Evolutionary conservation across 306 rosid species (phyloP).

Genomic region (Sechiopsis laciniata): DNA sequence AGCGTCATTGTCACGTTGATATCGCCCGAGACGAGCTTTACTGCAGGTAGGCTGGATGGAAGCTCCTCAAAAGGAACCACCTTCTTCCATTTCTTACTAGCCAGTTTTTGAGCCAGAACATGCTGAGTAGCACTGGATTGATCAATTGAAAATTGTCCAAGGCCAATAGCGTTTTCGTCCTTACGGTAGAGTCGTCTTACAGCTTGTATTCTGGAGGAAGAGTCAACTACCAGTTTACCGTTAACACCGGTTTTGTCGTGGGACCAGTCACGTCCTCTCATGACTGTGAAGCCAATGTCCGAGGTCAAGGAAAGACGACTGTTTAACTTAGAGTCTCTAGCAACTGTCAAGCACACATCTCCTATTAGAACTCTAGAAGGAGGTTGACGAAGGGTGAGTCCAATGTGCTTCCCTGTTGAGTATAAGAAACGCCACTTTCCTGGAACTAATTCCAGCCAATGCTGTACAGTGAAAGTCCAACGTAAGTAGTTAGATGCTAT

Average conservation of each 20-base stretch:
- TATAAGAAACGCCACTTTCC: slow-evolving; percentile 95
- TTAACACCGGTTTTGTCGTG: slow-evolving; percentile 64
- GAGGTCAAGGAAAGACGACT: slow-evolving; percentile 50
- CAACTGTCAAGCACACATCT: slow-evolving; percentile 58
- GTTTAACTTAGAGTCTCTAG: slow-evolving; percentile 45
- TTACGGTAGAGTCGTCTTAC: slow-evolving; percentile 69
- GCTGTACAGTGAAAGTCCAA: slow-evolving; percentile 34
- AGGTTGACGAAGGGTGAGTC: slow-evolving; percentile 81
- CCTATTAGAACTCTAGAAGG: slow-evolving; percentile 68
- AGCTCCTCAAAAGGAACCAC: slow-evolving; percentile 72
- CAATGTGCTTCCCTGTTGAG: slow-evolving; percentile 90
- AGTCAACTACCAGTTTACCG: slow-evolving; percentile 62
- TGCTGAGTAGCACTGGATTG: slow-evolving; percentile 38
- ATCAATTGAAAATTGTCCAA: slow-evolving; percentile 38
- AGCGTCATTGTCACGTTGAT: slow-evolving; percentile 56
- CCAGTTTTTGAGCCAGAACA: slow-evolving; percentile 53
- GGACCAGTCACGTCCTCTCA: slow-evolving; percentile 81
- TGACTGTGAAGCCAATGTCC: slow-evolving; percentile 63
- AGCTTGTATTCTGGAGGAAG: slow-evolving; percentile 48
- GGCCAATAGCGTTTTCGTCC: slow-evolving; percentile 47
- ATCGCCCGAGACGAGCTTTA: slow-evolving; percentile 62
- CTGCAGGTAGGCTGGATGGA: slow-evolving; percentile 85
- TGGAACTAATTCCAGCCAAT: slow-evolving; percentile 79
- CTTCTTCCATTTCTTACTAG: slow-evolving; percentile 72
- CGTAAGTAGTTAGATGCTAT: neutral